Evolutionary conservation across 1,284 basidiomycete species (phyloP), one percentile per base, ranked within the genome.

Genomic region (Agroathelia rolfsii): DNA sequence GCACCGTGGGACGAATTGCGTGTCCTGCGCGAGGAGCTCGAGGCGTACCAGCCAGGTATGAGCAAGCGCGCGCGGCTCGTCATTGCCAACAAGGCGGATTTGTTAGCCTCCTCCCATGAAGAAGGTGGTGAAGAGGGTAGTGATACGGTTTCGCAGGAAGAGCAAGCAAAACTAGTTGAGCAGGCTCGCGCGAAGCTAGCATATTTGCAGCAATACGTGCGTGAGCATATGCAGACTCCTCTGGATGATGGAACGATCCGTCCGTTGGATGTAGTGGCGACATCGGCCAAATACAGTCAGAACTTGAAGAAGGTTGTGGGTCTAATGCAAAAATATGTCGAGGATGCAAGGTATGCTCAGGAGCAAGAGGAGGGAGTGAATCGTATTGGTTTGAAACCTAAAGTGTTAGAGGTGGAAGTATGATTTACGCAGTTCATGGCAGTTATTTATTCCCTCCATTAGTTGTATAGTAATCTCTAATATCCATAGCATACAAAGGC

Each of bases 41-140:
- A 95, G 49, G 76, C 72, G 38, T 93, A 95, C 56, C 74, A 86
- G 49, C 58, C 68, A 2, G 87, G 85, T 1, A 74, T 96, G 60
- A 82, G 80, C 41, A 50, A 56, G 12, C 80, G 83, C 43, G 85
- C 74, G 7, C 68, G 79, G 16, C 64, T 94, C 48, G 80, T 99
- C 16, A 66, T 97, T 14, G 85, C 90, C 12, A 98, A 97, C 66
- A 97, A 98, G 58, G 92, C 89, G 0, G 94, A 98, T 56, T 52
- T 85, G 26, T 67, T 92, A 11, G 75, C n/a, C n/a, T n/a, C n/a
- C n/a, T n/a, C n/a, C n/a, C n/a, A n/a, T n/a, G n/a, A 59, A 9
- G 60, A 52, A 2, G 61, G 64, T 26, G 69, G 61, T 15, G 53
- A 52, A 23, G 57, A 47, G 3, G 15, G 29, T 45, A 36, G 44